phyloP scores from a whole-genome alignment of 2,329 filamentous ascomycete species.

The Erysiphe pulchra region DNA sequence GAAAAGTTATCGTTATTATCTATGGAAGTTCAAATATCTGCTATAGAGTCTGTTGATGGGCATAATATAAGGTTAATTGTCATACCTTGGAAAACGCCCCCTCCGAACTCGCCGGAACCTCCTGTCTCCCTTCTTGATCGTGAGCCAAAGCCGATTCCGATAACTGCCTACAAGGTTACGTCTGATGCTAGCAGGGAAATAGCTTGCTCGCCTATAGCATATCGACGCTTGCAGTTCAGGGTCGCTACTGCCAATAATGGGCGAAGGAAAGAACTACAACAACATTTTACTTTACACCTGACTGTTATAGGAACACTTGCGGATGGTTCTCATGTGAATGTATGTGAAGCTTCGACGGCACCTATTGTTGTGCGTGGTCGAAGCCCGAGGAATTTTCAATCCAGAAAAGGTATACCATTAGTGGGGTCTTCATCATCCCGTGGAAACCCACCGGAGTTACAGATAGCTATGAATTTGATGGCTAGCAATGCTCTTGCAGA shows the following conservation, averaged over 20 bases:
- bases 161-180: constrained; percentile 37
- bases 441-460: constrained; percentile 12
- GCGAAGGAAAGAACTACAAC: constrained; percentile 76
- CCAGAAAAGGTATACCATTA: constrained; percentile 75
- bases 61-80: constrained; percentile 84
- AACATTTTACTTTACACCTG: constrained; percentile 77
- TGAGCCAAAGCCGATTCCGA: constrained; percentile 59
- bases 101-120: constrained; percentile 44
- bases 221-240: constrained; percentile 79
- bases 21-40: constrained; percentile 72
- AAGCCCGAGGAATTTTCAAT: constrained; percentile 85
- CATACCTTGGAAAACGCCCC: constrained; percentile 92
- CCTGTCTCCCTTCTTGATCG: constrained; percentile 39
- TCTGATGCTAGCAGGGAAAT: constrained; percentile 30
- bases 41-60: constrained; percentile 83
- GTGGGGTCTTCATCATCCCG: constrained; percentile 13
- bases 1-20: constrained; percentile 60
- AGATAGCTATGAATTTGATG: constrained; percentile 8
- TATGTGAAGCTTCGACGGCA: constrained; percentile 66
- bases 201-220: constrained; percentile 76
- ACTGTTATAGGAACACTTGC: constrained; percentile 66
- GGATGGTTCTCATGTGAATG: constrained; percentile 55
- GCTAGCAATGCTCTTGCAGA: constrained; percentile 4
- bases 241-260: constrained; percentile 94
- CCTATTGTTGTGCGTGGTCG: constrained; percentile 84